Conservation (phyloP, 306 rosid species). For the Castanopsis chinensis region DNA sequence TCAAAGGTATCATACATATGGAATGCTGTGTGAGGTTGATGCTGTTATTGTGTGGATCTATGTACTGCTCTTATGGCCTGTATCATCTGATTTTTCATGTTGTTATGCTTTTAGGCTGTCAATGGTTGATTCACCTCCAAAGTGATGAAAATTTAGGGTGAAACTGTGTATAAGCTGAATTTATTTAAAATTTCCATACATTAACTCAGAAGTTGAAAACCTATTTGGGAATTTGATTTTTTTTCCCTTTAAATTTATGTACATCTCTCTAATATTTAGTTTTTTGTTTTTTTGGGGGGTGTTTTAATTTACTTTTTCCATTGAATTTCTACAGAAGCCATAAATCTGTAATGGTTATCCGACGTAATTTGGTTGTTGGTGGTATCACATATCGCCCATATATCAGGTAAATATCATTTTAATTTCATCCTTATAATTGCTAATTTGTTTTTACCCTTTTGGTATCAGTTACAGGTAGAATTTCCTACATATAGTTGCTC, state of each 20-base stretch:
- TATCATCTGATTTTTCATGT: background rate
- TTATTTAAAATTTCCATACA: background rate
- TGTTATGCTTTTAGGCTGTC: background rate
- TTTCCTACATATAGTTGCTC: background rate
- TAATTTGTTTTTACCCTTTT: background rate
- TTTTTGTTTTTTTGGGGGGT: background rate
- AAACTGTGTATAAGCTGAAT: background rate
- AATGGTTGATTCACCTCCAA: background rate
- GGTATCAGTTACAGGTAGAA: background rate
- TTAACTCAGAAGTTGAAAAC: background rate
- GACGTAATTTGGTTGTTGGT: constrained; percentile 85
- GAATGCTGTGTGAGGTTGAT: background rate
- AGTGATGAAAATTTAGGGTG: background rate
- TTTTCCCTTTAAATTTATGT: background rate
- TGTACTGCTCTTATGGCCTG: background rate
- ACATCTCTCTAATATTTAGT: background rate
- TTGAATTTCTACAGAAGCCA: constrained; percentile 66
- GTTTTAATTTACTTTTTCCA: constrained; percentile 16
- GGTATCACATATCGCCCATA: constrained; percentile 99
- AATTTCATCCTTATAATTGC: background rate
- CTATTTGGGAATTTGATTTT: background rate
- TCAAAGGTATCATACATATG: background rate
- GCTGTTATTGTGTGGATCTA: background rate
- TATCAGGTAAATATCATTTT: constrained; percentile 48
- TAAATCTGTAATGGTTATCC: constrained; percentile 91